Percentiles rank a stretch among this genome's conserved stretches.
Evolutionary conservation across 192 early-diverging fungal species (phyloP).

Genomic region (Gaertneriomyces semiglobifer): DNA sequence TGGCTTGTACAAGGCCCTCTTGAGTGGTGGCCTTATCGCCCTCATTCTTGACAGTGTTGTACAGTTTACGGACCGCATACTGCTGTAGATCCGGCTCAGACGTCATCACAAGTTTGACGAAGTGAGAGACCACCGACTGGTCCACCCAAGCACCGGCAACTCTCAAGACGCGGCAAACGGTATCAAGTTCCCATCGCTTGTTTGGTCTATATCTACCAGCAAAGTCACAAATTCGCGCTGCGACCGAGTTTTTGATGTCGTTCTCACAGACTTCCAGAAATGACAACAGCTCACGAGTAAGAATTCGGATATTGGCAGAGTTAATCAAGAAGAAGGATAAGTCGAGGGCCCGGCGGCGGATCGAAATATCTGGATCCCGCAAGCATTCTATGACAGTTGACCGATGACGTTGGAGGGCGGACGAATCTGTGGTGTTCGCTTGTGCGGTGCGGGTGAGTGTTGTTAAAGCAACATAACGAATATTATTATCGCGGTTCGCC

Average conservation of each 20-base stretch:
- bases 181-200: conserved; percentile 97
- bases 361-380: conserved; percentile 91
- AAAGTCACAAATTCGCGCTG: conserved; percentile 84
- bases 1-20: conserved; percentile 85
- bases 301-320: conserved; percentile 83
- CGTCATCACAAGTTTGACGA: conserved; percentile 84
- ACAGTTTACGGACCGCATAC: conserved; percentile 87
- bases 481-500: conserved; percentile 95
- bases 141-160: conserved; percentile 57
- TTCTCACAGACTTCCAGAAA: conserved; percentile 89
- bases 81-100: conserved; percentile 72
- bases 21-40: conserved; percentile 67
- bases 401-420: conserved; percentile 95
- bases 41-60: conserved; percentile 68
- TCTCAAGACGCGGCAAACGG: conserved; percentile 79
- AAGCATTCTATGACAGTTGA: conserved; percentile 95
- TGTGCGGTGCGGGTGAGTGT: conserved; percentile 82
- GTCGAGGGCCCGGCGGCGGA: conserved; percentile 92
- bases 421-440: conserved; percentile 75
- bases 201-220: conserved; percentile 93
- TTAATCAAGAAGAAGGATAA: conserved; percentile 95
- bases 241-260: conserved; percentile 89
- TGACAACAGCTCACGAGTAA: conserved; percentile 88
- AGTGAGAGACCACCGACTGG: conserved; percentile 59
- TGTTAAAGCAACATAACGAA: conserved; percentile 87